Evolutionary conservation across 306 rosid species (phyloP).

Genomic region (Luffa acutangula): DNA sequence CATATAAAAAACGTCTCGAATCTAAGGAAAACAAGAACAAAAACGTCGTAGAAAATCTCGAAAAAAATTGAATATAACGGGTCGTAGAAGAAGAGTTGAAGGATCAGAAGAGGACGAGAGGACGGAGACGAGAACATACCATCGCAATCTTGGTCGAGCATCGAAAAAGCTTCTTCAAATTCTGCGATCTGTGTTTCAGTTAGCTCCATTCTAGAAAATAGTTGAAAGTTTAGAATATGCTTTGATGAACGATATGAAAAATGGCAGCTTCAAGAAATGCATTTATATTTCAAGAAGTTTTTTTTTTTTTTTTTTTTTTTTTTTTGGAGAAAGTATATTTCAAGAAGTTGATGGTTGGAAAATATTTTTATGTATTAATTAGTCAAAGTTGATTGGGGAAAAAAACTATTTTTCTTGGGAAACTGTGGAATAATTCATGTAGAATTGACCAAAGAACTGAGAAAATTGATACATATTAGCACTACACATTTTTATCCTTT

Average conservation of each 20-base stretch:
- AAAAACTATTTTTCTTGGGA: background rate
- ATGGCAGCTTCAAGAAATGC: background rate
- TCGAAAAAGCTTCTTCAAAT: constrained; percentile 52
- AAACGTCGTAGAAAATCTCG: background rate
- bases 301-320: no score
- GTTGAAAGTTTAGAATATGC: background rate
- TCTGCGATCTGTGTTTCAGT: constrained; percentile 42
- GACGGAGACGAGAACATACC: constrained; percentile 16
- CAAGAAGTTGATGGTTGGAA: background rate
- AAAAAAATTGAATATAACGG: background rate
- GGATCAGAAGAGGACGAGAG: background rate
- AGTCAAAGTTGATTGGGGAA: background rate
- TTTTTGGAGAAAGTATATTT: no score
- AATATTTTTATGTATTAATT: background rate
- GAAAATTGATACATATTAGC: background rate
- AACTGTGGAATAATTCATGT: background rate
- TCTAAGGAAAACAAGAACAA: no score
- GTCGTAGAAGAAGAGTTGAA: background rate
- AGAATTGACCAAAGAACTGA: background rate
- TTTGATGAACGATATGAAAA: background rate
- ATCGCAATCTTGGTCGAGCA: constrained; percentile 59
- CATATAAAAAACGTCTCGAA: background rate
- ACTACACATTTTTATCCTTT: no score
- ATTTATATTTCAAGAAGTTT: no score
- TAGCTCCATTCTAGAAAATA: constrained; percentile 11